Percentiles rank a stretch among this genome's conserved stretches.
Conservation (phyloP, 306 rosid species). For the Gastrolobium villosum region DNA sequence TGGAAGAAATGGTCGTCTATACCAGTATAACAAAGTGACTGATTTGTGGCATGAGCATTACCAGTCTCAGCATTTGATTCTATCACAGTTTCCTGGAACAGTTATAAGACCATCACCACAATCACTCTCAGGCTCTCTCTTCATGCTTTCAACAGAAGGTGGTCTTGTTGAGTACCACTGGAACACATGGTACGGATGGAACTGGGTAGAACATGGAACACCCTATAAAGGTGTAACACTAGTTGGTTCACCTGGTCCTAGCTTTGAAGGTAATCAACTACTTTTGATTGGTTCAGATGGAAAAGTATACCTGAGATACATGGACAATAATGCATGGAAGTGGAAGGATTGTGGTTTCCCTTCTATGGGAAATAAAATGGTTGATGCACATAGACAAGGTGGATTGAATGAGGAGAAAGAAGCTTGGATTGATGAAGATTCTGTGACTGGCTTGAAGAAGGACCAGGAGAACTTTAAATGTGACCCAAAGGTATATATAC, state of each 20-base stretch:
- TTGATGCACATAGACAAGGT: conserved; percentile 48
- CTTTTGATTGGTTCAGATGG: conserved; percentile 94
- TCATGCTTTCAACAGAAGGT: conserved; percentile 85
- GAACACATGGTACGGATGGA: conserved; percentile 83
- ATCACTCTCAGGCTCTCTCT: conserved; percentile 81
- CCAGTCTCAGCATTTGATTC: conserved; percentile 88
- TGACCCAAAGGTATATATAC: conserved; percentile 71
- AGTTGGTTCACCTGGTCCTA: conserved; percentile 85
- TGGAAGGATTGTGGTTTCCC: conserved; percentile 91
- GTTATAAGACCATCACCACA: conserved; percentile 68
- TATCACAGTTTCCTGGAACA: conserved; percentile 81
- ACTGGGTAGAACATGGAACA: conserved; percentile 95
- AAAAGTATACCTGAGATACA: conserved; percentile 78
- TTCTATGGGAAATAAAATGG: conserved; percentile 41
- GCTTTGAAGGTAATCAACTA: conserved; percentile 73
- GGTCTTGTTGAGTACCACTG: conserved; percentile 92
- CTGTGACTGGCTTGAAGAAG: conserved; percentile 51
- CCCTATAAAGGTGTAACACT: conserved; percentile 77
- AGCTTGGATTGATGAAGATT: conserved; percentile 53
- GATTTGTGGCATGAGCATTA: conserved; percentile 93
- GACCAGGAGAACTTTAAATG: conserved; percentile 57
- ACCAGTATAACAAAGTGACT: conserved; percentile 92
- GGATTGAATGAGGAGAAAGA: conserved; percentile 44
- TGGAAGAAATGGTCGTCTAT: conserved; percentile 82
- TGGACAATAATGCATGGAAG: conserved; percentile 78